Evolutionary conservation across 2,329 filamentous ascomycete genomes (phyloP), one percentile per base, ranked within the genome.

Genomic region (Aspergillus texensis): DNA sequence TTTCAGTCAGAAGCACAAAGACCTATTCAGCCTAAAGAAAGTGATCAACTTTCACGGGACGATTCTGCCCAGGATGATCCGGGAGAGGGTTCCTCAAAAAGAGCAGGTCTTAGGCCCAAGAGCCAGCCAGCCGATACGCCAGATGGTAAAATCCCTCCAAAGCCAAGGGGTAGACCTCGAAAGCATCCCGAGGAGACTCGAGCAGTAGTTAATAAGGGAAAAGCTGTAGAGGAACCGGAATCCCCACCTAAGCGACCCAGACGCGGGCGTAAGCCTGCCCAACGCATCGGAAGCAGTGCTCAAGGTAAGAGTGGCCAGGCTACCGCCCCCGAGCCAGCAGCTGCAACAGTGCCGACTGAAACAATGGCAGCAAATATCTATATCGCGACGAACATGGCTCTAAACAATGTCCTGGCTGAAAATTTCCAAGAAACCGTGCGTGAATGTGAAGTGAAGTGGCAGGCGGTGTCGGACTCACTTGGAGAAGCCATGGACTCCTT

Each of bases 361-460:
- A 11, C 16, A 24, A 32, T n/a, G 28, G 48, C 48, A 52, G 48
- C 28, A n/a, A 52, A 52, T 32, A 19, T 52, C 19, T n/a, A 19
- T 4, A 32, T 52, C 5, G 48, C 48, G 16, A 14, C 48, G 48
- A 19, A n/a, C 48, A 32, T 52, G 28, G 48, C 48, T 19, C 16
- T 32, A 30, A 32, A 32, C 48, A 52, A 52, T 12, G 2, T n/a
- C n/a, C n/a, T 24, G 52, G 32, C 32, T 12, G n/a, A 9, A 55
- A 14, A 26, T 1, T 24, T 36, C 12, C 32, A 36, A 12, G 52
- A 24, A 5, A 34, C 8, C 4, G 28, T 34, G 16, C 48, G 52
- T 12, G 86, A 80, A 0, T 87, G 85, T 6, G 84, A 85, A 28
- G 83, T 79, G 26, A 89, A 82, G 34, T 89, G 83, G 21, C 84